These are phyloP conservation scores for Secale cereale DNA, from an alignment of 176 grass and related monocot genomes.

Conservation along the genomic window DNA sequence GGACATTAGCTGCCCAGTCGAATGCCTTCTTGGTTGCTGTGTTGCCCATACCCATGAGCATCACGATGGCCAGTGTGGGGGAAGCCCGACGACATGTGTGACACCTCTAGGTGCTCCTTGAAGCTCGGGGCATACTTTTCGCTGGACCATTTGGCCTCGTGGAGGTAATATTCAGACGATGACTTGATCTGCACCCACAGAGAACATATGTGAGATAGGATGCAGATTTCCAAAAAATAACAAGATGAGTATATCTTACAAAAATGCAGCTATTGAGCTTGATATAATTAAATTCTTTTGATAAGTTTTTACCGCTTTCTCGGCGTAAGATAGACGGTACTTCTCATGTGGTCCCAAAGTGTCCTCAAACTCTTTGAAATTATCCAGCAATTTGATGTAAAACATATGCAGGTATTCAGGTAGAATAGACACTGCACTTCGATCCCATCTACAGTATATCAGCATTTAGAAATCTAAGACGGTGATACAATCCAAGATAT, in stretches of 20 bases:
- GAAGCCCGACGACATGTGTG: not conserved
- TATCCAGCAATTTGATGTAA: not conserved
- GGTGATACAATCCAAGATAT: no score
- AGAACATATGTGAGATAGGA: no score
- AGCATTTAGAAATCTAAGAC: no score
- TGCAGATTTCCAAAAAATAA: no score
- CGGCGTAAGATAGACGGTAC: not conserved
- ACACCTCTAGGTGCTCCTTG: not conserved
- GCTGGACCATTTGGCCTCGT: constrained; percentile 17
- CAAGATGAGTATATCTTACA: no score
- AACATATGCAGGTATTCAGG: not conserved
- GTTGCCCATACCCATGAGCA: not conserved
- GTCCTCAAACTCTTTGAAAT: not conserved
- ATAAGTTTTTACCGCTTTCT: not conserved
- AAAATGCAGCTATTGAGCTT: no score
- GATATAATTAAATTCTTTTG: no score
- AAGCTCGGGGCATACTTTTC: not conserved
- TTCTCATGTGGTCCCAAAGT: not conserved
- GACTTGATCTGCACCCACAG: no score
- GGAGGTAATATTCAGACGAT: not conserved
- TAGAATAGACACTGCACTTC: not conserved
- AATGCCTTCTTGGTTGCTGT: not conserved
- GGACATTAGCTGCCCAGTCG: not conserved
- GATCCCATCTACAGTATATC: not conserved
- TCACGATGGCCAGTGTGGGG: not conserved